Base-by-base conservation (phyloP, 2,329 filamentous ascomycete species). In the Calonectria multiphialidica region DNA sequence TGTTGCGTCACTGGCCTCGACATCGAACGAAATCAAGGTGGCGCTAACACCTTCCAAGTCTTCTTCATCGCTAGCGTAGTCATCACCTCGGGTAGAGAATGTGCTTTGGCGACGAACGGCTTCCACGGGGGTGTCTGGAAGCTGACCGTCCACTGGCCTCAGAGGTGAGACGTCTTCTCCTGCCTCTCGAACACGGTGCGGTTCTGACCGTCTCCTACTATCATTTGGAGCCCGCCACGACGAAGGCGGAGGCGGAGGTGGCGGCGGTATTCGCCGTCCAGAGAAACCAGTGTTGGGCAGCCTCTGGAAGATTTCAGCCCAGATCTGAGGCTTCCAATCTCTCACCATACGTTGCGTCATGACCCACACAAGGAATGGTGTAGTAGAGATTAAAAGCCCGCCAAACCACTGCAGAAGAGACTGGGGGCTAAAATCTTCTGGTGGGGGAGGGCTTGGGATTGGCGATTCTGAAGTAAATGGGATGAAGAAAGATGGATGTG, bases 1-100 rank as follows among this genome's bases (percentile, higher is more conserved):
- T 3, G 84, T 86, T 0, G 88, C 83, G 57, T 91, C 89, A 4
- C 86, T 88, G 0, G 89, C 87, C 73, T 92, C 90, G 33, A 91
- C 89, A 68, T 92, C 90, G 68, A 92, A 91, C 74, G 88, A 91
- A 64, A 92, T 91, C 6, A 91, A 81, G 0, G 89, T 90, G 1
- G 89, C 87, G 67, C 87, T 89, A 28, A 91, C 83, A 59, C 87
- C 85, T 59, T 90, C 89, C 16, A 87, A 83, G 18, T 89, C 89
- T 61, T 90, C 89, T 66, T 91, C 90, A 57, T 91, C 90, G 15
- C 86, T 89, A 13, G 83, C 87, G 71, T 88, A 89, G 47, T 90
- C 89, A 69, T 88, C 87, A 16, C 83, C 87, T n/a, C 87, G 81
- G 12, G 83, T 81, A 0, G 88, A 89, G 71, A 88, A 83, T 1